Base-by-base conservation (phyloP, 2,329 filamentous ascomycete genomes). In the Lasiodiplodia sp. region DNA sequence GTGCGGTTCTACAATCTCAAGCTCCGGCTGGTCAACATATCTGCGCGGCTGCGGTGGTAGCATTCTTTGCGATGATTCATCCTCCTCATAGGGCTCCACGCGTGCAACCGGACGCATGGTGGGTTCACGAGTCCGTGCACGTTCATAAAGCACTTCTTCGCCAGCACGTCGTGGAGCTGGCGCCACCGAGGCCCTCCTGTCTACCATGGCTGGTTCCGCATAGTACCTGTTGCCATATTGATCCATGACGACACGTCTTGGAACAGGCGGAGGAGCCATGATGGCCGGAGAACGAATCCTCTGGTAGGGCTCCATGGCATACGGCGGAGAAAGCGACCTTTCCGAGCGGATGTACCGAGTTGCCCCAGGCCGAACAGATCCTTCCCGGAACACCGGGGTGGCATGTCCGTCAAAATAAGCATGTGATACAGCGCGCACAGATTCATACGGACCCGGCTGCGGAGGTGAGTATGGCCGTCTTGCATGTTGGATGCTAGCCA, bases 171-270 rank as follows among this genome's bases (percentile, higher is more conserved):
- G 78, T 37, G 74, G 75, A 44, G 85, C 81, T 51, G 87, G 84
- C 4, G 85, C 86, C 18, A 86, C 82, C 8, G 88, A 89, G 62
- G 67, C 60, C 31, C 67, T 16, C 31, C 51, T 55, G 40, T 60
- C 49, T 25, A 57, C 40, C 31, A 37, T 5, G 12, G 68, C 72
- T 21, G 86, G 79, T 52, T 84, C 83, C 71, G 88, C 87, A 70
- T 88, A 87, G 80, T 94, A 97, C 76, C 93, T 89, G 77, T 92
- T 92, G 51, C 94, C 94, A 79, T 90, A 92, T 70, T 92, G 89
- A 79, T 97, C 94, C 67, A 96, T 85, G 40, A 97, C 85, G 71
- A 97, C 91, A 70, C 90, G 88, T 67, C 90, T 83, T 56, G 87
- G 82, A 21, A 87, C 77, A 11, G 78, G 80, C 21, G 77, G 85